phyloP scores from a whole-genome alignment of 1,284 basidiomycete genomes.

The Violaceomyces palustris region DNA sequence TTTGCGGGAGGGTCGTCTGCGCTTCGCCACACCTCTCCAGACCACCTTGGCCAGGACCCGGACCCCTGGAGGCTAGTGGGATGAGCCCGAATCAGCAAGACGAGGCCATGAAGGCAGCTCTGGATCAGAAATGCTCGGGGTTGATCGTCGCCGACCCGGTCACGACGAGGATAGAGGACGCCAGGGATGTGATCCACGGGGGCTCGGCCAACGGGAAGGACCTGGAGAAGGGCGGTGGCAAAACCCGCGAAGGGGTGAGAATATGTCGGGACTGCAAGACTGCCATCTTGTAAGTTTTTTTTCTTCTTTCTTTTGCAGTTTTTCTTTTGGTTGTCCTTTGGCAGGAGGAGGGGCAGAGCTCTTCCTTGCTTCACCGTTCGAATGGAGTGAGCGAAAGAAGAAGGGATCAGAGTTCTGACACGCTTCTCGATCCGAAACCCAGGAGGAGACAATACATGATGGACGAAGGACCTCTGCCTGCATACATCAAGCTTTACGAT shows the following conservation, averaged over 20 bases:
- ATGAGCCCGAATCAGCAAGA: conserved; percentile 11
- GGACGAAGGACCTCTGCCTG: conserved; percentile 63
- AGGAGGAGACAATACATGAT: conserved; percentile 72
- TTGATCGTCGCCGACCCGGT: conserved; percentile 31
- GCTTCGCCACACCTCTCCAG: conserved; percentile 67
- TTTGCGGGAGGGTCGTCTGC: conserved; percentile 89
- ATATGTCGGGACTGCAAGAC: conserved; percentile 77
- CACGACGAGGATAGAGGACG: conserved; percentile 22
- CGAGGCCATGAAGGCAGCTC: conserved; percentile 1
- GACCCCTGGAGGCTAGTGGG: too few species aligned
- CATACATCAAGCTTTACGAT: conserved; percentile 57
- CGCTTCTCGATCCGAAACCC: too few species aligned
- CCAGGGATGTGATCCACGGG: conserved; percentile 16
- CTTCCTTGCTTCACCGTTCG: too few species aligned
- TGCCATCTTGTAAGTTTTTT: conserved; percentile 65
- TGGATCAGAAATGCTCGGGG: conserved; percentile 28
- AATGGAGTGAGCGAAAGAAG: too few species aligned
- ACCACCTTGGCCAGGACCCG: conserved; percentile 12
- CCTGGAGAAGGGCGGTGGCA: conserved; percentile 1
- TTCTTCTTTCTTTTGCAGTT: too few species aligned
- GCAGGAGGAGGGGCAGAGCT: background rate
- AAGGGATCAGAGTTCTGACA: too few species aligned
- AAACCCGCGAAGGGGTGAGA: conserved; percentile 55
- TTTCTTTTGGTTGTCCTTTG: conserved; percentile 5
- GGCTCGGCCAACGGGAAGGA: conserved; percentile 2